Evolutionary conservation across 805 yeast genomes (phyloP).

Genomic region (Sugiyamaella chiloensis): DNA sequence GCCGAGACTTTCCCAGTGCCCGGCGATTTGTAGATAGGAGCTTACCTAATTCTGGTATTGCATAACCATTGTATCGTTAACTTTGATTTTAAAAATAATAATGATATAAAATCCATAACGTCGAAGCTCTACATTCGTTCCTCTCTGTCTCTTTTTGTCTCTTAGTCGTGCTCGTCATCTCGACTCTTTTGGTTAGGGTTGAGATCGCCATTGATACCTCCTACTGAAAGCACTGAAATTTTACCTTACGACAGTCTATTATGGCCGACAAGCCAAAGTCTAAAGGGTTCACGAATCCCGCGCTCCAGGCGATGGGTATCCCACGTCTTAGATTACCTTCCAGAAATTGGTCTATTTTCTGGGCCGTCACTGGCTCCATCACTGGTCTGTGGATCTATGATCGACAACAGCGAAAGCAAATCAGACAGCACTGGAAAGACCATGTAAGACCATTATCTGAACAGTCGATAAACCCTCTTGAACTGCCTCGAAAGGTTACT

Average conservation of each 20-base stretch:
- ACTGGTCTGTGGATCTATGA: conserved; percentile 82
- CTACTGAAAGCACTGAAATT: no score
- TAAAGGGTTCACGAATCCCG: conserved; percentile 25
- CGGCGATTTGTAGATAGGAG: conserved; percentile 54
- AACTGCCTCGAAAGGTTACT: conserved; percentile 69
- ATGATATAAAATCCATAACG: no score
- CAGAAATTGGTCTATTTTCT: conserved; percentile 89
- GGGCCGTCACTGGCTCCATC: conserved; percentile 62
- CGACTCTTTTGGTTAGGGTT: no score
- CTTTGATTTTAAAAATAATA: no score
- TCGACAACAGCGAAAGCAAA: conserved; percentile 62
- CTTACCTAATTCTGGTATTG: no score
- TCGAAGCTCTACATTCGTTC: no score
- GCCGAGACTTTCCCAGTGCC: conserved; percentile 82
- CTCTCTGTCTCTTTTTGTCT: no score
- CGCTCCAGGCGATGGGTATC: conserved; percentile 64
- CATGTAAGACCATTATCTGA: conserved; percentile 54
- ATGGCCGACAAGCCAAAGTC: conserved; percentile 9
- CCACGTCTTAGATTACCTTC: conserved; percentile 77
- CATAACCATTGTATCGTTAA: no score
- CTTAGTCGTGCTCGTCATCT: no score
- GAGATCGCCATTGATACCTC: no score
- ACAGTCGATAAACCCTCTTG: conserved; percentile 43
- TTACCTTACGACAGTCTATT: background rate
- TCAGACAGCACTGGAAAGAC: conserved; percentile 62